These are phyloP conservation scores for Plantago coronopus DNA, from an alignment of 305 asterid genomes.

Conservation along the genomic window DNA sequence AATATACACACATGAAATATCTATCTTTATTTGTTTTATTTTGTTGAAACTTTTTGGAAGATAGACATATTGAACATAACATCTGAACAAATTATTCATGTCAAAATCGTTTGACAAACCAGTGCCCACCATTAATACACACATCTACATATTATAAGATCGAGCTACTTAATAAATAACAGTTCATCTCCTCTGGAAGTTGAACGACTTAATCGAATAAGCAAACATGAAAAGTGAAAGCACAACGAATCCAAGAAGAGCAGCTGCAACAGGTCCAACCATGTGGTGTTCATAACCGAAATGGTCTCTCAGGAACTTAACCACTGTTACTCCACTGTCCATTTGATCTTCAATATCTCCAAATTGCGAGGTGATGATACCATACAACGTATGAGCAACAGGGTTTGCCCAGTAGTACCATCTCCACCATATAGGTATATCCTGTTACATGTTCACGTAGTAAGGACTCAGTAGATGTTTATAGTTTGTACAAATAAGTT, in stretches of 20 bases:
- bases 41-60: too few species aligned
- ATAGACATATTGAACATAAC: too few species aligned
- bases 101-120: too few species aligned
- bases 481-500: too few species aligned
- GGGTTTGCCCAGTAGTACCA: slow-evolving; percentile 97
- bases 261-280: slow-evolving; percentile 57
- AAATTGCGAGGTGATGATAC: slow-evolving; percentile 58
- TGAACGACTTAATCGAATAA: slow-evolving; percentile 77
- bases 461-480: too few species aligned
- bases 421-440: slow-evolving; percentile 90
- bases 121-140: too few species aligned
- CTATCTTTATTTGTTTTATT: too few species aligned
- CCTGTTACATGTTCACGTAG: slow-evolving; percentile 29
- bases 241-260: slow-evolving; percentile 80
- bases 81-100: too few species aligned
- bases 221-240: slow-evolving; percentile 76
- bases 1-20: too few species aligned
- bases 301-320: slow-evolving; percentile 35
- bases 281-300: slow-evolving; percentile 68
- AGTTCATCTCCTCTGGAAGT: slow-evolving; percentile 64
- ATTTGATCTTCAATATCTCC: slow-evolving; percentile 54
- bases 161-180: not conserved
- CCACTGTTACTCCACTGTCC: slow-evolving; percentile 29
- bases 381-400: slow-evolving; percentile 76
- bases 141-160: too few species aligned